Conservation (phyloP, 768 basidiomycete species). For the Clitopilus hobsonii region DNA sequence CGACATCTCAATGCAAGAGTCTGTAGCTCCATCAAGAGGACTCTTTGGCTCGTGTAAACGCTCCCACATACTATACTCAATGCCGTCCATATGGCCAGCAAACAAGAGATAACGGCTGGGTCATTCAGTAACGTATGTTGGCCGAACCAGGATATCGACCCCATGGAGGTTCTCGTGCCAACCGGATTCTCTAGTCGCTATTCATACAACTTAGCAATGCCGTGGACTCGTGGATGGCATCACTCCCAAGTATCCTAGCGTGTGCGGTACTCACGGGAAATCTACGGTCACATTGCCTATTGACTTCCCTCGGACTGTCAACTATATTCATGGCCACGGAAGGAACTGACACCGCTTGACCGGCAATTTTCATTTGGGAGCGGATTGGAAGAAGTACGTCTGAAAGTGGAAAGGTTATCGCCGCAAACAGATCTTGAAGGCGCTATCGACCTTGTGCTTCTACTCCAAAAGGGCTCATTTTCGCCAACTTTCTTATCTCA, state of each 20-base stretch:
- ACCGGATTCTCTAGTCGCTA: too few species aligned
- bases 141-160: too few species aligned
- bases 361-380: neutral
- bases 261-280: neutral
- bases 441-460: neutral
- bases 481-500: neutral
- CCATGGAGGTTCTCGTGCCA: too few species aligned
- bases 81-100: too few species aligned
- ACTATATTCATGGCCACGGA: neutral
- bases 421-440: neutral
- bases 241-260: neutral
- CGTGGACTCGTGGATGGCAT: too few species aligned
- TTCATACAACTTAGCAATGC: too few species aligned
- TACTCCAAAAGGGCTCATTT: neutral
- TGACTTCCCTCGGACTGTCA: neutral
- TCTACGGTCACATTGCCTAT: neutral
- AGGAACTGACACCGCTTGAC: neutral
- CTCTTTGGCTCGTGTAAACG: too few species aligned
- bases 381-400: neutral
- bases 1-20: too few species aligned
- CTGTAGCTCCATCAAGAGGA: too few species aligned
- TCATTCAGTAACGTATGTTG: too few species aligned
- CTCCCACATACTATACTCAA: too few species aligned
- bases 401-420: neutral
- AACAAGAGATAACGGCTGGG: too few species aligned